Base-by-base conservation (phyloP, 2,329 filamentous ascomycete genomes). In the Fusarium hostae region DNA sequence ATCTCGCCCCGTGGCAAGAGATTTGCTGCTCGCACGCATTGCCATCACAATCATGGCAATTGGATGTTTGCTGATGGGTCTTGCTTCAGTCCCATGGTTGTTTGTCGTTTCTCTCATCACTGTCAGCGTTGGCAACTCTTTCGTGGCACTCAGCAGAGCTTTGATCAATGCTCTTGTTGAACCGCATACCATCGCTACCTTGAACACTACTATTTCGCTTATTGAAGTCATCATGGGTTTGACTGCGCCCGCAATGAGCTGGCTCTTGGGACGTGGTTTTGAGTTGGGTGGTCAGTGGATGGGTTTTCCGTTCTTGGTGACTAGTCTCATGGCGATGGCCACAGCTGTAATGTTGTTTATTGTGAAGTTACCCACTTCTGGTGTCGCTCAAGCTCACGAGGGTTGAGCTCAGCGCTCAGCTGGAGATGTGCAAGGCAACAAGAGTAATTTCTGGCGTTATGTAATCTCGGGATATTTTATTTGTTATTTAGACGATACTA, bases 121-220 rank as follows among this genome's bases (percentile, higher is more conserved):
- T 18, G 81, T 83, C 16, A 83, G 83, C 7, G 66, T 86, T 2
- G 87, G 88, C 0, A 71, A 73, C 18, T 86, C 87, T 9, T 82
- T 85, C 48, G 56, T 73, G 0, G 72, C 84, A 0, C 74, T 88
- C 2, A 75, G 85, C 22, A 82, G 88, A 37, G 85, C 84, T 6
- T 77, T 89, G 10, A 76, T 89, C n/a, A 88, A 85, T 47, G 82
- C 83, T 13, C 75, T 89, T 15, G 85, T 90, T 16, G 86, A 87
- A 70, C 81, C 84, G 26, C 83, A 87, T 63, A 84, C 88, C 8
- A 81, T 88, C 16, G 88, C 86, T 26, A 84, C 84, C 1, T 78
- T 89, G 28, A 90, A 89, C 74, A 86, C 85, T 8, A 79, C 86
- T 7, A 80, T 90, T 13, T 82, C 83, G 5, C 80, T 88, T 28